Percentiles rank a stretch among this genome's conserved stretches.
Conservation (phyloP, 2,329 filamentous ascomycete genomes). For the Venturia nashicola region DNA sequence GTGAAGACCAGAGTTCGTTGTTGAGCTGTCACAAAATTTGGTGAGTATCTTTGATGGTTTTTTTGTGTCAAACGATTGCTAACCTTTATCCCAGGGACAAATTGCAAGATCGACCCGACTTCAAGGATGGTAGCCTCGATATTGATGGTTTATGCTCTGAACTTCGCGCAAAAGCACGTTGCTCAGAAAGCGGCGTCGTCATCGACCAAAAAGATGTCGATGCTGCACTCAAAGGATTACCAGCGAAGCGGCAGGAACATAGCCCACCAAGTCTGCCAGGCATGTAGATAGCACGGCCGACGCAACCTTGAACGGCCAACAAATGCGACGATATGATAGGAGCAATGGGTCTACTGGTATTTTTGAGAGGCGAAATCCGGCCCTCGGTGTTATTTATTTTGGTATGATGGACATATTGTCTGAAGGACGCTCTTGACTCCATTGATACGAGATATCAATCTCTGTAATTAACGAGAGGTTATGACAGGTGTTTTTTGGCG, state of each 20-base stretch:
- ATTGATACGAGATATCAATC: not conserved
- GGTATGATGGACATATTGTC: not conserved
- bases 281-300: not conserved
- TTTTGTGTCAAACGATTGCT: not conserved
- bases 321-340: not conserved
- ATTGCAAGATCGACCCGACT: conserved; percentile 73
- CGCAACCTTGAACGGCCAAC: not conserved
- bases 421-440: not conserved
- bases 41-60: conserved; percentile 41
- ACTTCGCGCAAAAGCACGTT: conserved; percentile 89
- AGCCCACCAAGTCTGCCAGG: not conserved
- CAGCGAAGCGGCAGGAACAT: conserved; percentile 10
- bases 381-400: not conserved
- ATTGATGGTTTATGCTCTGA: conserved; percentile 88
- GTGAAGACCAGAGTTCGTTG: conserved; percentile 48
- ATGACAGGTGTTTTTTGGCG: not conserved
- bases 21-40: conserved; percentile 87
- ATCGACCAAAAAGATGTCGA: conserved; percentile 85
- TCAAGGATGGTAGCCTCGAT: conserved; percentile 83
- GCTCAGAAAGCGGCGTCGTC: conserved; percentile 79
- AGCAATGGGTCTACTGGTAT: not conserved
- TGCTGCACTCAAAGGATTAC: conserved; percentile 35
- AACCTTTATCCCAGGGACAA: conserved; percentile 55
- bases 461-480: not conserved
- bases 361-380: not conserved